Evolutionary conservation across 2,329 filamentous ascomycete genomes (phyloP).

Genomic region (Cyclaneusma minus): DNA sequence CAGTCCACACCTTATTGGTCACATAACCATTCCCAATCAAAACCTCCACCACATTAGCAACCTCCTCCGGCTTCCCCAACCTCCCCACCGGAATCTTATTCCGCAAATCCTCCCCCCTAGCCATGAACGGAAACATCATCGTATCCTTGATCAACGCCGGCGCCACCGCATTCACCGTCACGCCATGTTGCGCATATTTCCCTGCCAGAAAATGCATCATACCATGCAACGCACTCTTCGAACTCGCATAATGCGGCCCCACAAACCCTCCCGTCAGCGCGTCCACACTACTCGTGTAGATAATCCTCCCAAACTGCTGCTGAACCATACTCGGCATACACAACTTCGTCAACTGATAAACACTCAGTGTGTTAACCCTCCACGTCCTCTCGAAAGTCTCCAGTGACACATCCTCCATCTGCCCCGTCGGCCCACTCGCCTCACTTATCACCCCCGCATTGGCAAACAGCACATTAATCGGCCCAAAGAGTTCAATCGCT

Average conservation of each 20-base stretch:
- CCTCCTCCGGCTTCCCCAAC: constrained; percentile 27
- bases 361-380: constrained; percentile 12
- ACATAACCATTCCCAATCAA: constrained; percentile 29
- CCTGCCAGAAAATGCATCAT: constrained; percentile 29
- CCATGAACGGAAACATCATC: constrained; percentile 24
- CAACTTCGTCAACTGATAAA: constrained; percentile 13
- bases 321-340: constrained; percentile 20
- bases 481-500: constrained; percentile 7
- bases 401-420: constrained; percentile 10
- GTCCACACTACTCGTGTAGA: constrained; percentile 12
- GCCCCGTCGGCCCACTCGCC: constrained; percentile 6
- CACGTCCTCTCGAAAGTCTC: constrained; percentile 14
- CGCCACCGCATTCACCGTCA: constrained; percentile 31
- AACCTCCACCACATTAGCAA: constrained; percentile 30
- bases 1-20: constrained; percentile 27
- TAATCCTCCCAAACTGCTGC: constrained; percentile 20
- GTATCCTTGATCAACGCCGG: constrained; percentile 29
- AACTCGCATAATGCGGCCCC: constrained; percentile 15
- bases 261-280: constrained; percentile 11
- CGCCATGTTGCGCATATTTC: constrained; percentile 25
- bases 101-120: constrained; percentile 16
- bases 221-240: constrained; percentile 28
- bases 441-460: constrained; percentile 12
- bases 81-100: constrained; percentile 26
- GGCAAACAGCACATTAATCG: constrained; percentile 10